phyloP scores from a whole-genome alignment of 257 asterid species.

The Datura wrightii region DNA sequence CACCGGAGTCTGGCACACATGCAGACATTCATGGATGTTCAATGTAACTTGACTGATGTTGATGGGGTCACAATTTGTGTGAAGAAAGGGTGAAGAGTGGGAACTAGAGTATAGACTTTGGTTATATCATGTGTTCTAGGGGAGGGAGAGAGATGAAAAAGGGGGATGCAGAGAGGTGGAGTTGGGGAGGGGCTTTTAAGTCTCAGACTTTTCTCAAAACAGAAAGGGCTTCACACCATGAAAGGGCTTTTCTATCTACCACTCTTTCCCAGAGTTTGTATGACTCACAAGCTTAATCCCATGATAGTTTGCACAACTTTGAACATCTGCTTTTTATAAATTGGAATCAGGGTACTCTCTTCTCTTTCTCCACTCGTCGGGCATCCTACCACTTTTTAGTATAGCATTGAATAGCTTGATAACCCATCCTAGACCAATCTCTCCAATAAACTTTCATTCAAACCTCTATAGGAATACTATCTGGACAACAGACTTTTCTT shows the following conservation, averaged over 20 bases:
- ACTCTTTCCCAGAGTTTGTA: background rate
- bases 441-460: background rate
- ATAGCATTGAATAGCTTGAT: background rate
- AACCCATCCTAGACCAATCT: background rate
- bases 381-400: slow-evolving; percentile 1
- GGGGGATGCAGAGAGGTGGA: background rate
- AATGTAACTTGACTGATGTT: slow-evolving; percentile 12
- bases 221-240: slow-evolving; percentile 7
- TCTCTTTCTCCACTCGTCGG: background rate
- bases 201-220: background rate
- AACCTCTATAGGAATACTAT: background rate
- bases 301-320: background rate
- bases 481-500: background rate
- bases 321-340: background rate
- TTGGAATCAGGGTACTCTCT: slow-evolving; percentile 8
- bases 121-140: slow-evolving; percentile 12
- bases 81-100: background rate
- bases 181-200: background rate
- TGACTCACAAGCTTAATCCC: slow-evolving; percentile 16
- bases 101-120: background rate
- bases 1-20: background rate
- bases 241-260: background rate
- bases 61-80: background rate
- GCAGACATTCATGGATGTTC: background rate
- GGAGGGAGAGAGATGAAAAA: background rate